Percentiles rank a stretch among this genome's conserved stretches.
Evolutionary conservation across 345 rosid species (phyloP).

Genomic region (Camelina hispida): DNA sequence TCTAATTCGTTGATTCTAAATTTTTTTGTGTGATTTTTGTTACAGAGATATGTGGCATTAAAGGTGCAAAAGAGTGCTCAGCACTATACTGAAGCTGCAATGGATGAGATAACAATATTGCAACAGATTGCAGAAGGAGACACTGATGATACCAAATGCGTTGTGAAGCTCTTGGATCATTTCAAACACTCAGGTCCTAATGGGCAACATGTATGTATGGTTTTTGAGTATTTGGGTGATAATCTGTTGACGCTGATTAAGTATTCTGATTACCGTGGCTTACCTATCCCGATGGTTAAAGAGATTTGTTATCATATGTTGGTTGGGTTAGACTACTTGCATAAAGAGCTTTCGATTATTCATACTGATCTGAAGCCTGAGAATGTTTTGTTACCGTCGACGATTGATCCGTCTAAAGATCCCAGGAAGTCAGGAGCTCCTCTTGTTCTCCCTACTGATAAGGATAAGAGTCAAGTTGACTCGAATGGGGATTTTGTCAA

Average conservation of each 20-base stretch:
- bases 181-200: constrained; percentile 90
- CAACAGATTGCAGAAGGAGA: constrained; percentile 90
- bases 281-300: constrained; percentile 74
- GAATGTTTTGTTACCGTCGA: constrained; percentile 76
- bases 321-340: constrained; percentile 87
- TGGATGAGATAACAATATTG: constrained; percentile 93
- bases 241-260: constrained; percentile 86
- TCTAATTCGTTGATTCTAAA: background rate
- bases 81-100: constrained; percentile 91
- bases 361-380: constrained; percentile 98
- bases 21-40: background rate
- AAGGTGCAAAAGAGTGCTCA: constrained; percentile 97
- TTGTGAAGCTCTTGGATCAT: constrained; percentile 91
- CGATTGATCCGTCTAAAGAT: constrained; percentile 79
- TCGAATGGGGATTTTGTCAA: constrained; percentile 61
- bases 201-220: constrained; percentile 94
- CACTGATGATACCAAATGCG: constrained; percentile 65
- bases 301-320: constrained; percentile 73
- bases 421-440: constrained; percentile 67
- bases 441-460: constrained; percentile 59
- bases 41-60: constrained; percentile 82
- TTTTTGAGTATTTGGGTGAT: constrained; percentile 94
- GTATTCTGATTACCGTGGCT: constrained; percentile 76
- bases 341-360: constrained; percentile 76
- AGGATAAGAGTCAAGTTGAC: constrained; percentile 48